These are phyloP conservation scores for Monosporascus sp. DNA, from an alignment of 2,329 filamentous ascomycete genomes.

Conservation along the genomic window DNA sequence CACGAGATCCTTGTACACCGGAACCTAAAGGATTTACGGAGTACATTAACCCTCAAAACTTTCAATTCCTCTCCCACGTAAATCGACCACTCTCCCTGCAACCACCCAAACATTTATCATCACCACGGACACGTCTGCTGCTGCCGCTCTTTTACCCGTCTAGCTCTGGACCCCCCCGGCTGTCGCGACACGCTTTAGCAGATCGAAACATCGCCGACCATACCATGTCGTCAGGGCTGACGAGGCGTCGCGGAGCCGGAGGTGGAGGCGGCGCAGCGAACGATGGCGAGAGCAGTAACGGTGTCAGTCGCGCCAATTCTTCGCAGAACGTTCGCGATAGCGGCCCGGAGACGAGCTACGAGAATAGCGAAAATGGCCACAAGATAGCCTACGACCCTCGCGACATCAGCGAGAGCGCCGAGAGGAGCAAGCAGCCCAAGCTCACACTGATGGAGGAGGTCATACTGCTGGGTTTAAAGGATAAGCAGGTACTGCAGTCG, in stretches of 20 bases:
- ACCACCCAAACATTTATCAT: too few relatives aligned
- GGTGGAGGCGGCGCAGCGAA: slow-evolving; percentile 51
- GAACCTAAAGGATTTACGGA: too few relatives aligned
- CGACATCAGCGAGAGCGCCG: slow-evolving; percentile 94
- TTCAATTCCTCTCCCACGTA: too few relatives aligned
- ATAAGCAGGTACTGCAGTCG: slow-evolving; percentile 75
- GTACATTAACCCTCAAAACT: too few relatives aligned
- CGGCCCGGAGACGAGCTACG: slow-evolving; percentile 76
- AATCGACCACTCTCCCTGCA: too few relatives aligned
- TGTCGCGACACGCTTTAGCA: too few relatives aligned
- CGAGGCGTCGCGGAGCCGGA: slow-evolving; percentile 46
- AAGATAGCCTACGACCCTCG: slow-evolving; percentile 97
- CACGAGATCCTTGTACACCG: too few relatives aligned
- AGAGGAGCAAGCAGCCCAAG: slow-evolving; percentile 96
- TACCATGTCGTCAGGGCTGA: slow-evolving; percentile 37
- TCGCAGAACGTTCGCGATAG: slow-evolving; percentile 48
- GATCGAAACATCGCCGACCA: not conserved
- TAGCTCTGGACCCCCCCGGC: too few relatives aligned
- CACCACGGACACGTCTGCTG: too few relatives aligned
- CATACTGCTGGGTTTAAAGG: slow-evolving; percentile 88
- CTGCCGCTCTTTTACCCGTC: too few relatives aligned
- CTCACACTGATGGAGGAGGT: slow-evolving; percentile 99
- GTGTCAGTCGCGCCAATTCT: slow-evolving; percentile 53
- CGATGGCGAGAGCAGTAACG: slow-evolving; percentile 52
- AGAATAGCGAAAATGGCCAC: slow-evolving; percentile 90